Evolutionary conservation across 345 rosid genomes (phyloP), one percentile per base, ranked within the genome.

Genomic region (Eucalyptus tenuipes): DNA sequence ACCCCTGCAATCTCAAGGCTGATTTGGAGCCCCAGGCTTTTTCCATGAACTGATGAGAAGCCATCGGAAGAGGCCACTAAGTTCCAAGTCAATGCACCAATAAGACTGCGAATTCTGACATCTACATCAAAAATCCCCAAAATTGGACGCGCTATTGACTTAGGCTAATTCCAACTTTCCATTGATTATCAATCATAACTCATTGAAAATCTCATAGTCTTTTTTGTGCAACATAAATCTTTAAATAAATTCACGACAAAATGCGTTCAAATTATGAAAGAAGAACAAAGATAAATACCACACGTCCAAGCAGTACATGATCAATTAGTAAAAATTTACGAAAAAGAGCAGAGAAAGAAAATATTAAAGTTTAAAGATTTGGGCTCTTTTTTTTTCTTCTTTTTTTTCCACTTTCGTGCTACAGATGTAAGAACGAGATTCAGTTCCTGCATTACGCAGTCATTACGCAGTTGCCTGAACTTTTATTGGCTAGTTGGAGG

Each of bases 401-500:
- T 49, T 49, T 13, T 2, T 49, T 49, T 50, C 16, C 7, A 13
- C 68, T 61, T 27, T 61, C 6, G 33, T 29, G 59, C 59, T 4
- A 55, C 5, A 8, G 1, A 55, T 8, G 59, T 55, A 27, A 29
- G 68, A 61, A 29, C 16, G 4, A 61, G 33, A 61, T 61, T 61
- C 16, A 61, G 68, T 9, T 61, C 29, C 2, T 59, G n/a, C n/a
- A n/a, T n/a, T n/a, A n/a, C n/a, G n/a, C n/a, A n/a, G 4, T 1
- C 22, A 7, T 52, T 52, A 52, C 0, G 4, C 2, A 52, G 4
- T 52, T 52, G 9, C 1, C 2, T 0, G 22, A 52, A 17, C 55
- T 18, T 52, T 52, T 52, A 17, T 66, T 66, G 10, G 33, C 79
- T 66, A 66, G 40, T 27, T 27, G 66, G 66, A 25, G 16, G 66